A percentile compares a stretch with the other conserved stretches of the same genome.
These are phyloP conservation scores for Alectoria sarmentosa DNA, from an alignment of 495 filamentous ascomycete species.

Conservation along the genomic window DNA sequence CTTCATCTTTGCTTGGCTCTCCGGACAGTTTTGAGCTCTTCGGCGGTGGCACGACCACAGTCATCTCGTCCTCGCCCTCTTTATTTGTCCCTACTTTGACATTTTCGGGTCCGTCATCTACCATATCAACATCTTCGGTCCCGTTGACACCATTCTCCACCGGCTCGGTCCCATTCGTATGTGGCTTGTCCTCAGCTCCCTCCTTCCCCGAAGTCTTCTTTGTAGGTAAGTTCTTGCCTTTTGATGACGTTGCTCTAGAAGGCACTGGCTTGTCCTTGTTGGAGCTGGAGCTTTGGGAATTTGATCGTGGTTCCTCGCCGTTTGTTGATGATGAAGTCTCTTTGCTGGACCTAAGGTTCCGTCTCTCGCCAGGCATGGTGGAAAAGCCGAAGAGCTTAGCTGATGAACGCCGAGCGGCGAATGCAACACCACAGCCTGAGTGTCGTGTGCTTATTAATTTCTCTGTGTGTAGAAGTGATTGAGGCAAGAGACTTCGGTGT, in stretches of 20 bases:
- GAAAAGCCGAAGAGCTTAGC: slow-evolving; percentile 9
- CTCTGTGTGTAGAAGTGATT: neutral
- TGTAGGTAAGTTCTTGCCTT: slow-evolving; percentile 41
- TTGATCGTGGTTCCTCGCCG: slow-evolving; percentile 47
- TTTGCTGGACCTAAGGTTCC: slow-evolving; percentile 51
- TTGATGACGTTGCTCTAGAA: slow-evolving; percentile 34
- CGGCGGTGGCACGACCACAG: slow-evolving; percentile 74
- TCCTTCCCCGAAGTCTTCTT: slow-evolving; percentile 40
- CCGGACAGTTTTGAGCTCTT: slow-evolving; percentile 62
- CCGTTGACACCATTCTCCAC: slow-evolving; percentile 69
- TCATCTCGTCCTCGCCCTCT: slow-evolving; percentile 78
- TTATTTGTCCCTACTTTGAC: slow-evolving; percentile 54
- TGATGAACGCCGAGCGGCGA: slow-evolving; percentile 22
- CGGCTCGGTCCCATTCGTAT: slow-evolving; percentile 63
- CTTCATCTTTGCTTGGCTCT: slow-evolving; percentile 51
- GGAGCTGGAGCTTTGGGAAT: slow-evolving; percentile 45
- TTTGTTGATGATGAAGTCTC: slow-evolving; percentile 51
- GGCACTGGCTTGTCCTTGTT: slow-evolving; percentile 44
- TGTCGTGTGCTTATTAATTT: neutral
- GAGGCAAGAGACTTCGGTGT: neutral
- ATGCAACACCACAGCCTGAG: slow-evolving; percentile 11
- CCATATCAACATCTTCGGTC: slow-evolving; percentile 76
- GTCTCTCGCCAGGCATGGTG: slow-evolving; percentile 49
- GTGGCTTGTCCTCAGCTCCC: slow-evolving; percentile 61
- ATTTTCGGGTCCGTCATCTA: slow-evolving; percentile 59